Evolutionary conservation across 176 grass and related monocot species (phyloP), one percentile per base, ranked within the genome.

Genomic region (Thinopyrum elongatum): DNA sequence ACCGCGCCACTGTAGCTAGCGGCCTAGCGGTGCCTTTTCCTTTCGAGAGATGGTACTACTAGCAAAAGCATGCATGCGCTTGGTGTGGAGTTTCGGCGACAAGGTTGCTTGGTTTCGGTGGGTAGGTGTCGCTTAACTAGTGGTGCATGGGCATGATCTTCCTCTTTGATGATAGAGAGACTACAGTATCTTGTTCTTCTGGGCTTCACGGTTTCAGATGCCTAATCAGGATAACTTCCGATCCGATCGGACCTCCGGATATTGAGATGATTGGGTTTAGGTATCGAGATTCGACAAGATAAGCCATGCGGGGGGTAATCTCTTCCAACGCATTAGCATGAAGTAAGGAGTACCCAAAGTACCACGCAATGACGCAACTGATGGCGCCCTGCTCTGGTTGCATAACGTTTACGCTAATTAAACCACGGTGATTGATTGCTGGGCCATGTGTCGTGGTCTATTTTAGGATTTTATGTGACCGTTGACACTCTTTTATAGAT

Each of bases 141-240:
- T 80, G 80, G 67, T 4, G 5, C 76, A 30, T 70, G 81, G 15
- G 19, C 21, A 22, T 30, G 59, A 78, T 76, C 68, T 2, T 81
- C 69, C 17, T 23, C 22, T 66, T 44, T 83, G 58, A 72, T 58
- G 42, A 64, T 39, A 14, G 35, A 36, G 35, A 39, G 38, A 10
- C 38, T 73, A 15, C 39, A 35, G 41, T 31, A 19, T 33, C 55
- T 2, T 2, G 28, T 15, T 79, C 0, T 72, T 79, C 26, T 60
- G 36, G 85, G 76, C 7, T 27, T 28, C n/a, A 16, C 7, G 25
- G 72, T 61, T 91, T 74, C 68, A 77, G 69, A 70, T 88, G 49
- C 79, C 64, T 79, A 60, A 70, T 71, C 49, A 42, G 76, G 49
- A 79, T 13, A 30, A 17, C 74, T 66, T 57, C 8, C 27, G 30